Evolutionary conservation across 495 filamentous ascomycete species (phyloP), one percentile per base, ranked within the genome.

Genomic region (Neurospora intermedia): DNA sequence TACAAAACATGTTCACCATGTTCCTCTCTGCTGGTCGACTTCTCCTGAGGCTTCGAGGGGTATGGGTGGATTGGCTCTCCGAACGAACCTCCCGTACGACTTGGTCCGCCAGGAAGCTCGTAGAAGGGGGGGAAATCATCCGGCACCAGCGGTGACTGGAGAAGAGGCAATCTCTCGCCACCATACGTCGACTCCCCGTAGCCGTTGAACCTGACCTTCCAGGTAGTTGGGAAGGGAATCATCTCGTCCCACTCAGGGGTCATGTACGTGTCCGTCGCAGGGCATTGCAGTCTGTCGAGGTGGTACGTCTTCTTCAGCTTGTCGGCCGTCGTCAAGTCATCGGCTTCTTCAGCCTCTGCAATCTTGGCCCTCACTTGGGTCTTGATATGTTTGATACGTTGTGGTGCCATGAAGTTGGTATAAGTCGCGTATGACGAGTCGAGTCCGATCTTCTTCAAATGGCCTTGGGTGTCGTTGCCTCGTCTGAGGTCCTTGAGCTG

Each of bases 211-310:
- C 48, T 8, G 13, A 76, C 15, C 71, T 76, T 76, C 75, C 75
- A 76, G 0, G 75, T 76, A 18, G 69, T 76, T 15, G 75, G 75
- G 70, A 74, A 76, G 13, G 75, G 75, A 15, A 76, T 71, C 42
- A 76, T 62, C 69, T 76, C 75, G 41, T 76, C 70, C 75, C 75
- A 76, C 15, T 72, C 46, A 1, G 75, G 73, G 27, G 75, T 76
- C 38, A 76, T 43, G 73, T 72, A 76, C 11, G 75, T 76, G 23
- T 13, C 69, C 23, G 73, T 69, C 13, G 40, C 40, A 11, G 75
- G 75, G 23, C 69, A 70, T 11, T 72, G 39, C n/a, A 76, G 23
- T 10, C 39, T 23, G 31, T 43, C 15, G 23, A 35, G 27, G 7
- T 18, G 69, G 69, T 71, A 73, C 3, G 69, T 35, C 16, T 31